Conservation (phyloP, 768 basidiomycete genomes). For the Rhizopogon salebrosus region DNA sequence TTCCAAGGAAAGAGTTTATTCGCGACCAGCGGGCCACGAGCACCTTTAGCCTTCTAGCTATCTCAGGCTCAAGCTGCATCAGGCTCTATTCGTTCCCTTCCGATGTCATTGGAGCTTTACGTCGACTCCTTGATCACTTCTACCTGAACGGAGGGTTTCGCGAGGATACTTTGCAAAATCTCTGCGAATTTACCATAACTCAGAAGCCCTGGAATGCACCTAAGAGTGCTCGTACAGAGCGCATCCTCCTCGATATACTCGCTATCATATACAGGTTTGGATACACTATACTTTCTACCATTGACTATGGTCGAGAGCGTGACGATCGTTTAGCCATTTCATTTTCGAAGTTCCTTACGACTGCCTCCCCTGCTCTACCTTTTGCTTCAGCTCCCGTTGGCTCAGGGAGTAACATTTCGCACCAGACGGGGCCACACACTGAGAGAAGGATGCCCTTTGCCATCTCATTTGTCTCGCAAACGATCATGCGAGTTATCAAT, state of each 20-base stretch:
- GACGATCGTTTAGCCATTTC: conserved; percentile 70
- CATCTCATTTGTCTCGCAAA: conserved; percentile 66
- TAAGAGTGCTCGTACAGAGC: conserved; percentile 62
- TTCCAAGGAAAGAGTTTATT: conserved; percentile 70
- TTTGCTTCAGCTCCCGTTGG: conserved; percentile 34
- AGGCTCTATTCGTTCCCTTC: conserved; percentile 67
- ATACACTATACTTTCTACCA: conserved; percentile 57
- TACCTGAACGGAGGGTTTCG: conserved; percentile 40
- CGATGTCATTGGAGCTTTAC: conserved; percentile 46
- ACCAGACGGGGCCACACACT: conserved; percentile 28
- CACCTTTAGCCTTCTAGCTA: conserved; percentile 65
- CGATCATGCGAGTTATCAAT: conserved; percentile 64
- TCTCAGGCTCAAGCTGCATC: conserved; percentile 58
- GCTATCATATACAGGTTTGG: conserved; percentile 57
- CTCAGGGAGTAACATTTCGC: conserved; percentile 33
- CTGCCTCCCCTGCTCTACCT: conserved; percentile 32
- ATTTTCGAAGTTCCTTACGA: conserved; percentile 49
- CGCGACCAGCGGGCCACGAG: conserved; percentile 50
- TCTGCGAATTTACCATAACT: conserved; percentile 62
- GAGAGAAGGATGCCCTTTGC: conserved; percentile 54
- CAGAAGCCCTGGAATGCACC: conserved; percentile 71
- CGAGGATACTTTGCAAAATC: conserved; percentile 51
- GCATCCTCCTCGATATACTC: conserved; percentile 64
- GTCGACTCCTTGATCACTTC: conserved; percentile 48
- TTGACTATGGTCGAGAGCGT: conserved; percentile 74